Evolutionary conservation across 352 stramenopile genomes (phyloP), one percentile per base, ranked within the genome.

Genomic region (Pythium rishiriense): DNA sequence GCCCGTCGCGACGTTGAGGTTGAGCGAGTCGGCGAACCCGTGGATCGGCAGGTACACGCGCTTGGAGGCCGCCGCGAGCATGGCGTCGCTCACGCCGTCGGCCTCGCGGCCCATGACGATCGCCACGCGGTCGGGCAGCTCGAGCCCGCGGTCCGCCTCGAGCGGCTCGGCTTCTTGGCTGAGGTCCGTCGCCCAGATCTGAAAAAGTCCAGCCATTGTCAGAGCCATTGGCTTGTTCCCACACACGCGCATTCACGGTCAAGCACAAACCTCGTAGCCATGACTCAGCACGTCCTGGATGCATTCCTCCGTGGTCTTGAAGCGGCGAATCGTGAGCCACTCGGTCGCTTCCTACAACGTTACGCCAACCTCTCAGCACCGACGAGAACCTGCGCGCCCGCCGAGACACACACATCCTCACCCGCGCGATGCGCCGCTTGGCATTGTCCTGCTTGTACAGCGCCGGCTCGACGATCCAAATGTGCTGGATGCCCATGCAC

Each of bases 91-190:
- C 41, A 89, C 88, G 19, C 90, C 90, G 41, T 92, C 84, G 14
- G 83, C 76, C 73, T 97, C 90, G 8, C 86, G 93, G 41, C 90
- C 90, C 77, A 97, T 92, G 17, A 96, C 87, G 66, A 97, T 85
- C 17, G 90, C 90, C 24, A 97, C 51, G 45, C 88, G 89, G 10
- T 88, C 66, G 3, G 90, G 90, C 22, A 97, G 70, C 17, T 79
- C 43, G 24, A 68, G 54, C 2, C 35, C 64, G 17, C 60, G 54
- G 7, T 46, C 57, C 3, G 37, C 41, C 54, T 73, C 66, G 0
- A 81, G 56, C 14, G 67, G 69, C 43, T 78, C 62, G 5, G 81
- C 78, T 39, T 79, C 70, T 60, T 93, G 82, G 29, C 74, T 80
- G 39, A 96, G 59, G 59, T 94, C 87, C 1, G 87, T 96, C 6